A percentile compares a stretch with the other conserved stretches of the same genome.
Conservation (phyloP, 2,329 filamentous ascomycete species). For the Botrytis byssoidea region DNA sequence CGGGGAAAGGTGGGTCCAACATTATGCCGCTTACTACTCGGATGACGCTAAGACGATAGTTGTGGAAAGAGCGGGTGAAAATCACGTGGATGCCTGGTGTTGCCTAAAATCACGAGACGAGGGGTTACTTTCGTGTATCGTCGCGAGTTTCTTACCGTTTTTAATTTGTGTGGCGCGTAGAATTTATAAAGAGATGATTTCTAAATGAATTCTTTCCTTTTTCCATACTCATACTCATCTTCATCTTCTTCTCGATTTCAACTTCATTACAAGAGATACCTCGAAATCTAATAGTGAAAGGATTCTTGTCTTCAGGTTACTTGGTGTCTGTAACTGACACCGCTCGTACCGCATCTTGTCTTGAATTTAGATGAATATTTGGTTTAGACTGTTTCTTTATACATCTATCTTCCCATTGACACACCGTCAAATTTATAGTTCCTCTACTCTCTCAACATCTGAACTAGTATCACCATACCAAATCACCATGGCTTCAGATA, state of each 20-base stretch:
- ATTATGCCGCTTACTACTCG: neutral
- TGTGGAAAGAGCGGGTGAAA: neutral
- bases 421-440: neutral
- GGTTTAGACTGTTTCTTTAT: neutral
- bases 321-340: neutral
- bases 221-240: neutral
- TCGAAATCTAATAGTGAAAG: neutral
- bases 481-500: conserved; percentile 6
- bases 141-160: neutral
- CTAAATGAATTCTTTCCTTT: neutral
- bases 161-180: neutral
- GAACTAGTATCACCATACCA: neutral
- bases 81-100: conserved; percentile 5
- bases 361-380: neutral
- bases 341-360: neutral
- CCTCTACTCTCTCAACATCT: neutral
- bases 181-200: neutral
- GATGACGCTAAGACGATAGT: neutral
- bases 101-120: conserved; percentile 15
- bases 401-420: neutral
- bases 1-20: neutral
- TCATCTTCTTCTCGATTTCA: neutral
- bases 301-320: neutral
- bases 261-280: too few species aligned
- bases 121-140: neutral